Conservation (phyloP, 495 filamentous ascomycete genomes). For the Lophiotrema nucula region DNA sequence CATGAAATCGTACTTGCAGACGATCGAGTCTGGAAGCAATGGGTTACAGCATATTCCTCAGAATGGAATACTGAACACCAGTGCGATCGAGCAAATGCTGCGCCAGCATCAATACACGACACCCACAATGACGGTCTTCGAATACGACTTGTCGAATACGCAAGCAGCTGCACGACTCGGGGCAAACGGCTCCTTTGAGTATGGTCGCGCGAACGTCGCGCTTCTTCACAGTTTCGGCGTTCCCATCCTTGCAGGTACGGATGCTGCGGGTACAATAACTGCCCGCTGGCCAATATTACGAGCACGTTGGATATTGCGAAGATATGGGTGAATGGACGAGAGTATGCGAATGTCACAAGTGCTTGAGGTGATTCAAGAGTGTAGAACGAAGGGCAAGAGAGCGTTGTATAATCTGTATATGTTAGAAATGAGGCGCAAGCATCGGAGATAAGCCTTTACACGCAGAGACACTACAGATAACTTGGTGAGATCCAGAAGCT, state of each 20-base stretch:
- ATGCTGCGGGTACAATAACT: slow-evolving; percentile 8
- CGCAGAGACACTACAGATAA: too few species aligned
- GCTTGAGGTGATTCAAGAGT: too few species aligned
- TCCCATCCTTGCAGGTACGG: slow-evolving; percentile 24
- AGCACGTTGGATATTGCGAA: slow-evolving; percentile 9
- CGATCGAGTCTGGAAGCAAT: slow-evolving; percentile 1
- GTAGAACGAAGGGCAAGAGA: too few species aligned
- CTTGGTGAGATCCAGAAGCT: too few species aligned
- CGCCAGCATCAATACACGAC: background rate
- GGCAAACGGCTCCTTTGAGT: background rate
- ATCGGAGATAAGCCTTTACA: too few species aligned
- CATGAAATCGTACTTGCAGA: background rate
- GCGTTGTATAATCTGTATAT: too few species aligned
- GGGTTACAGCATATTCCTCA: slow-evolving; percentile 5
- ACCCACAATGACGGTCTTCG: background rate
- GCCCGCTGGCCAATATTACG: slow-evolving; percentile 1
- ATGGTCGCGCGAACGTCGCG: background rate
- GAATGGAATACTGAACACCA: background rate
- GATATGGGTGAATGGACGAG: background rate
- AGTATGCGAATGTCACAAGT: background rate
- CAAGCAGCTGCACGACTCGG: background rate
- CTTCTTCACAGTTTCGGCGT: slow-evolving; percentile 7
- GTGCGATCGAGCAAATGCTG: background rate
- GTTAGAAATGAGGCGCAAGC: too few species aligned
- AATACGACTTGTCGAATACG: background rate